Evolutionary conservation across 345 rosid species (phyloP).

Genomic region (Eucalyptus pauciflora): DNA sequence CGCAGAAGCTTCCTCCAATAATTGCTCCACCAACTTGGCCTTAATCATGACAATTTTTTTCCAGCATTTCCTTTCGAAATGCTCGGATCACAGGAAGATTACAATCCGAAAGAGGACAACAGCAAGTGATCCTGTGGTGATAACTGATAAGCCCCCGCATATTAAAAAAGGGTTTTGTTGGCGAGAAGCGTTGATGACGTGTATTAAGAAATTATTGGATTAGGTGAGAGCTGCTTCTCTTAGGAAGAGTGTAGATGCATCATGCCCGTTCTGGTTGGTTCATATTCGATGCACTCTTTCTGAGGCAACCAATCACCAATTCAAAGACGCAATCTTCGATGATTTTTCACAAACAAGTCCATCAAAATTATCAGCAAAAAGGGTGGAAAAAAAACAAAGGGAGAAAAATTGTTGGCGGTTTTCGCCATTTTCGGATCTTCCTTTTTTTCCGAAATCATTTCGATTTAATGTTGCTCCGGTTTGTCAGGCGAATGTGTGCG

Average conservation of each 20-base stretch:
- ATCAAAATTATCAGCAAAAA: not conserved
- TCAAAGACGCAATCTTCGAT: not conserved
- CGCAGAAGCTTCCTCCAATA: not conserved
- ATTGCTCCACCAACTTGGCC: not conserved
- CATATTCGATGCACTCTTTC: not conserved
- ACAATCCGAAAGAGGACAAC: not conserved
- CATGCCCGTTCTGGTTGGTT: not conserved
- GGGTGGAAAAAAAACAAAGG: not conserved
- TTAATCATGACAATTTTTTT: not conserved
- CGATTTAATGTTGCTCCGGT: not conserved
- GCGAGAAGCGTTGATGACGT: not conserved
- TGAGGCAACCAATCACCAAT: not conserved
- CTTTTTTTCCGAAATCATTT: not conserved
- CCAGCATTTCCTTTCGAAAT: not conserved
- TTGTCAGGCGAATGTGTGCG: not conserved
- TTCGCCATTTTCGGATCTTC: not conserved
- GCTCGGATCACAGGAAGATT: not conserved
- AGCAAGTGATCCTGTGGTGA: not conserved
- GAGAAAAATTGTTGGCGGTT: not conserved
- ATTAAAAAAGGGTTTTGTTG: not conserved
- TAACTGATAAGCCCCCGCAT: not conserved
- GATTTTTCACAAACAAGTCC: not conserved
- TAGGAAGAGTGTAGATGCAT: not conserved
- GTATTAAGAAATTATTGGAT: not conserved
- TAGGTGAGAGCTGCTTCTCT: not conserved